Percentiles rank a stretch among this genome's conserved stretches.
Evolutionary conservation across 2,329 filamentous ascomycete species (phyloP).

Genomic region (Cordyceps fumosorosea): DNA sequence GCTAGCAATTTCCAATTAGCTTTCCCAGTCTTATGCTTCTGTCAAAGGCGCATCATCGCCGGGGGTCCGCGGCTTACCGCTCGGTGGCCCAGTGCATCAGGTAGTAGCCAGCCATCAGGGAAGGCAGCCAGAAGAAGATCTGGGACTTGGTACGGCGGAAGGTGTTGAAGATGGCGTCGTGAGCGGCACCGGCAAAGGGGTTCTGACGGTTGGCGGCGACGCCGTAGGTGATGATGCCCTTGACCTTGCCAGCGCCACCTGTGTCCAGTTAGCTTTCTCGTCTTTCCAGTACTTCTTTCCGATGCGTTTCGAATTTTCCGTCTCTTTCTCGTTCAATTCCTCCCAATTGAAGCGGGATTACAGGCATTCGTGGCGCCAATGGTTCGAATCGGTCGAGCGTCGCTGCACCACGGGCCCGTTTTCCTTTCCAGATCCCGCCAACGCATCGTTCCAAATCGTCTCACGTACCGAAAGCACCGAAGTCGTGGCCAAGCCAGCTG

Average conservation of each 20-base stretch:
- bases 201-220: constrained; percentile 84
- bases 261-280: constrained; percentile 17
- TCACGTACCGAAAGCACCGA: constrained; percentile 68
- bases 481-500: constrained; percentile 63
- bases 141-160: constrained; percentile 81
- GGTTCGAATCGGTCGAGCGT: not conserved
- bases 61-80: constrained; percentile 49
- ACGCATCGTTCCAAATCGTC: constrained; percentile 5
- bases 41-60: not conserved
- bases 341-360: not conserved
- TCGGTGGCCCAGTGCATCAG: constrained; percentile 86
- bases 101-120: constrained; percentile 72
- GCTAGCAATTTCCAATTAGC: constrained; percentile 37
- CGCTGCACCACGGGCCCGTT: not conserved
- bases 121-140: constrained; percentile 82
- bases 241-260: constrained; percentile 52
- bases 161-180: constrained; percentile 91
- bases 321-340: not conserved
- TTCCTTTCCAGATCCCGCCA: not conserved
- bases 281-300: constrained; percentile 15
- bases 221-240: constrained; percentile 63
- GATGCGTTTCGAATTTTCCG: constrained; percentile 9
- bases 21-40: too few relatives aligned
- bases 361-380: not conserved
- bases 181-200: constrained; percentile 67